Conservation (phyloP, 352 stramenopile species). For the Globisporangium cylindrosporum region DNA sequence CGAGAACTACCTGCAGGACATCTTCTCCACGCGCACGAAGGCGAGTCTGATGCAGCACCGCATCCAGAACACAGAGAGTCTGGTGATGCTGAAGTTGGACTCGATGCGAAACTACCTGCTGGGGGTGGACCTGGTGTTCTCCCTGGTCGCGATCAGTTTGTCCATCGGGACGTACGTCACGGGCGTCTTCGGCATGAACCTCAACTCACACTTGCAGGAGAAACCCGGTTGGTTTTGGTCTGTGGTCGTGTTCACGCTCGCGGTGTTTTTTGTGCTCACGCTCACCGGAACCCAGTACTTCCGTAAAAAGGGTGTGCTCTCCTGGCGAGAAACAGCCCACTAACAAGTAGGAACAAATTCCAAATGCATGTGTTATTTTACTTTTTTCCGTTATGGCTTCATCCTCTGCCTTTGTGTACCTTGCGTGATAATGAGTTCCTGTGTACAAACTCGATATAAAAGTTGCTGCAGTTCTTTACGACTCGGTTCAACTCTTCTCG, state of each 20-base stretch:
- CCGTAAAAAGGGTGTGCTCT: conserved; percentile 52
- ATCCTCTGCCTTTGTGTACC: neutral
- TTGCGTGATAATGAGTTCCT: neutral
- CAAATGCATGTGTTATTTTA: conserved; percentile 14
- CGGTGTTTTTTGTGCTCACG: conserved; percentile 44
- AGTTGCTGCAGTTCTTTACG: neutral
- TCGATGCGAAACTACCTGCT: conserved; percentile 66
- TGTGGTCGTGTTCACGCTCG: conserved; percentile 33
- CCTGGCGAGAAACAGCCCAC: conserved; percentile 16
- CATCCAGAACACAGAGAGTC: conserved; percentile 68
- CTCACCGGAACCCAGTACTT: conserved; percentile 54
- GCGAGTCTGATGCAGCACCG: conserved; percentile 60
- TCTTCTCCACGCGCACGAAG: conserved; percentile 67
- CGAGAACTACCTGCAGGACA: conserved; percentile 35
- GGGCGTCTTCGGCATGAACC: conserved; percentile 64
- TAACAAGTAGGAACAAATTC: neutral
- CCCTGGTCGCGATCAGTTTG: conserved; percentile 51
- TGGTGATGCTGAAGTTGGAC: conserved; percentile 73
- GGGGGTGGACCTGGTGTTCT: conserved; percentile 55
- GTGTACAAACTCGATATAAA: neutral
- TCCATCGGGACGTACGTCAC: conserved; percentile 57
- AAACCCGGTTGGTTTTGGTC: conserved; percentile 55
- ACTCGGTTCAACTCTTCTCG: conserved; percentile 43
- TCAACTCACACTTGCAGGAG: conserved; percentile 48
- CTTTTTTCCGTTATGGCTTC: neutral